Conservation (phyloP, 2,329 filamentous ascomycete genomes). For the Colletotrichum sp. region DNA sequence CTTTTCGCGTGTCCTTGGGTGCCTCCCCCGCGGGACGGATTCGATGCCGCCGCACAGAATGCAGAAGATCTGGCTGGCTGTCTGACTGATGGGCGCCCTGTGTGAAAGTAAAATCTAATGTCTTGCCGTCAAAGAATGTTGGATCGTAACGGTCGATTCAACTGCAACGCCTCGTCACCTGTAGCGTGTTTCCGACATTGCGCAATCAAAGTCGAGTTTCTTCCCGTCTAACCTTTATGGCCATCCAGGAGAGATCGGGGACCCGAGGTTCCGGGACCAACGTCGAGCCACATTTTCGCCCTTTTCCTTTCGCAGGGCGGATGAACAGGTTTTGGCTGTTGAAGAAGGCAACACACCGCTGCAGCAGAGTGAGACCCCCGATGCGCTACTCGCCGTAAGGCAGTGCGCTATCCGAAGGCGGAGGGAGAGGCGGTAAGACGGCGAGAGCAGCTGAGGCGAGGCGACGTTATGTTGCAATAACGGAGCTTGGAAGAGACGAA, state of each 20-base stretch:
- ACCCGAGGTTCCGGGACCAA: background rate
- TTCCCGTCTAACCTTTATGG: background rate
- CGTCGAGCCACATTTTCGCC: background rate
- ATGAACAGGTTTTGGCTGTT: background rate
- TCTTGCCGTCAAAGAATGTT: background rate
- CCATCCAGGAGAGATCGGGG: background rate
- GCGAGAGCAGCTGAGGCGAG: background rate
- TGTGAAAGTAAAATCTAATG: background rate
- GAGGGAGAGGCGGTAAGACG: background rate
- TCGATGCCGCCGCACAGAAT: background rate
- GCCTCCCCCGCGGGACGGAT: constrained; percentile 1
- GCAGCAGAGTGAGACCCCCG: background rate
- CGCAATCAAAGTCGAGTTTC: background rate
- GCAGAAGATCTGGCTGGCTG: background rate
- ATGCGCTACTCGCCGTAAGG: background rate
- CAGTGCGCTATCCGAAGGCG: background rate
- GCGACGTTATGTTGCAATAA: background rate
- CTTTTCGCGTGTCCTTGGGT: background rate
- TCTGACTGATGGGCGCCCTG: background rate
- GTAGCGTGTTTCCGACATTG: background rate
- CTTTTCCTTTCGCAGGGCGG: background rate
- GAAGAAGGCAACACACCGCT: background rate
- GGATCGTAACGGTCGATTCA: constrained; percentile 6
- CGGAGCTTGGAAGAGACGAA: background rate
- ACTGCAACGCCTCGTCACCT: background rate